phyloP scores from a whole-genome alignment of 1,284 basidiomycete genomes.

The Golubevia pallescens region DNA sequence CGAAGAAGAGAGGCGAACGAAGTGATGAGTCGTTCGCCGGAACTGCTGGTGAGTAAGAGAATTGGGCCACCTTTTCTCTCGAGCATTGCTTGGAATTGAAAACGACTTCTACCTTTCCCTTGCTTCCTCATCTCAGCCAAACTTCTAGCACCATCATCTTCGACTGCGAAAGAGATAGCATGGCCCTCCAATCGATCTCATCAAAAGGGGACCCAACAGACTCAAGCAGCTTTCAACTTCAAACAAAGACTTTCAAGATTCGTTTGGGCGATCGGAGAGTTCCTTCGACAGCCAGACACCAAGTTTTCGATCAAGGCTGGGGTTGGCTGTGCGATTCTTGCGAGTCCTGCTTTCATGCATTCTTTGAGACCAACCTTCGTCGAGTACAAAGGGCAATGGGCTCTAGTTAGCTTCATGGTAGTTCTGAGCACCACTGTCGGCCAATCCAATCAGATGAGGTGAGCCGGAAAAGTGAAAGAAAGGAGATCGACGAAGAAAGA shows the following conservation, averaged over 20 bases:
- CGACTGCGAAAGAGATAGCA: background rate
- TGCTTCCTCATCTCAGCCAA: too few species aligned
- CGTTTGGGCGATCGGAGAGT: slow-evolving; percentile 78
- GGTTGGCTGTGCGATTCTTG: slow-evolving; percentile 74
- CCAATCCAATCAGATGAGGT: slow-evolving; percentile 56
- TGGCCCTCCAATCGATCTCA: slow-evolving; percentile 37
- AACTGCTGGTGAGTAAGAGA: background rate
- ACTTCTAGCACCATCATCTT: too few species aligned
- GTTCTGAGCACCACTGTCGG: slow-evolving; percentile 64
- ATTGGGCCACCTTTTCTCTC: too few species aligned
- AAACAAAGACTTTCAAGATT: slow-evolving; percentile 26
- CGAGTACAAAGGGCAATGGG: slow-evolving; percentile 88
- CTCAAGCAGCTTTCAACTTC: slow-evolving; percentile 32
- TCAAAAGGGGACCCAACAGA: slow-evolving; percentile 41
- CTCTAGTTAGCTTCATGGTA: slow-evolving; percentile 78
- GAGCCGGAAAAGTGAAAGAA: background rate
- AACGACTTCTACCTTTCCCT: too few species aligned
- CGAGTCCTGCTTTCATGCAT: slow-evolving; percentile 84
- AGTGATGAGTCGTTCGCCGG: background rate
- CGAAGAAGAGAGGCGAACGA: background rate
- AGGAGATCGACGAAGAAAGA: background rate
- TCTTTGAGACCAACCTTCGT: slow-evolving; percentile 78
- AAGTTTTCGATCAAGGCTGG: slow-evolving; percentile 88
- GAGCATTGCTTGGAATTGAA: too few species aligned
- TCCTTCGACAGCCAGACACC: slow-evolving; percentile 76